Evolutionary conservation across 2,329 filamentous ascomycete genomes (phyloP).

Genomic region (Huntiella abstrusa): DNA sequence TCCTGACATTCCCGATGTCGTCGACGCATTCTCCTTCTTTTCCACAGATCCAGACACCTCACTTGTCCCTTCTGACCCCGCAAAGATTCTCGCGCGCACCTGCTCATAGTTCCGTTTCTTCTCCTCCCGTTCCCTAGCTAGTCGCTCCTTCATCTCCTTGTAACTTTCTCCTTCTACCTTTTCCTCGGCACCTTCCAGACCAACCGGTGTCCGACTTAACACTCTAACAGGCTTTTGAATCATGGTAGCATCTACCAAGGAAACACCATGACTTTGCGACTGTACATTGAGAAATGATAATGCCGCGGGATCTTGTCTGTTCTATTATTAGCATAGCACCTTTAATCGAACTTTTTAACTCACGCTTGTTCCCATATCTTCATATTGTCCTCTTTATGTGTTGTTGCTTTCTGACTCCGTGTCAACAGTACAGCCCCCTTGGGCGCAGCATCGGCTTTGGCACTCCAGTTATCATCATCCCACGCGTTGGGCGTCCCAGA

Average conservation of each 20-base stretch:
- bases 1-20: neutral
- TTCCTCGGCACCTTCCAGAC: constrained; percentile 34
- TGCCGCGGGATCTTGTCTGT: constrained; percentile 1
- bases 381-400: constrained; percentile 64
- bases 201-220: constrained; percentile 39
- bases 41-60: neutral
- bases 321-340: neutral
- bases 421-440: constrained; percentile 12
- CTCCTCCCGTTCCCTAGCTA: constrained; percentile 65
- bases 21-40: neutral
- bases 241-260: too few relatives aligned
- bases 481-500: constrained; percentile 51
- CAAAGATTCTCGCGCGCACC: constrained; percentile 72
- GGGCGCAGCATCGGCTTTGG: constrained; percentile 43
- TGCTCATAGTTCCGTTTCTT: constrained; percentile 84
- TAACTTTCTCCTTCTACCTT: constrained; percentile 47
- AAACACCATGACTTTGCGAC: too few relatives aligned
- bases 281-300: neutral
- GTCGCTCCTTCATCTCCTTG: constrained; percentile 60
- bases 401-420: constrained; percentile 23
- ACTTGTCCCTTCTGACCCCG: constrained; percentile 23
- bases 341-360: constrained; percentile 1
- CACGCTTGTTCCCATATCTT: constrained; percentile 84
- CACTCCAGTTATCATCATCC: constrained; percentile 84
- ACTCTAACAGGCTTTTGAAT: too few relatives aligned